These are phyloP conservation scores for Candida sojae DNA, from an alignment of 1,139 yeast genomes.

Conservation along the genomic window DNA sequence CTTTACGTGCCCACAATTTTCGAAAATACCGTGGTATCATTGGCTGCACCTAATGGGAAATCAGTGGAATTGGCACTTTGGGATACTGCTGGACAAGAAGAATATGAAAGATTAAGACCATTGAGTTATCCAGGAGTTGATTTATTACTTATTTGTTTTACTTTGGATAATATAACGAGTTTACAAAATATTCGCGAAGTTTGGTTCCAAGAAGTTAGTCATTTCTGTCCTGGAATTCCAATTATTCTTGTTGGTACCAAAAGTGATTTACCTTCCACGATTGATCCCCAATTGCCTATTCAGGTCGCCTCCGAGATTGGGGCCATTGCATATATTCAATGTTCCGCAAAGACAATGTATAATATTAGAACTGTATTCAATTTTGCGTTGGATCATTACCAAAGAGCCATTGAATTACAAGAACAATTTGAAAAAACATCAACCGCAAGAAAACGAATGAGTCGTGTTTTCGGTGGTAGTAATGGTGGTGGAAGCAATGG, in stretches of 20 bases:
- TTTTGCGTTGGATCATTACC: slow-evolving; percentile 44
- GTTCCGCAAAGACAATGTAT: slow-evolving; percentile 72
- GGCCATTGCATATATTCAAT: slow-evolving; percentile 77
- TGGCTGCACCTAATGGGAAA: slow-evolving; percentile 55
- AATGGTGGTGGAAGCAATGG: slow-evolving; percentile 10
- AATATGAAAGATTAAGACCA: slow-evolving; percentile 82
- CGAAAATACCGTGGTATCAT: slow-evolving; percentile 76
- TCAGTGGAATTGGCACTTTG: slow-evolving; percentile 71
- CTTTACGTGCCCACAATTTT: slow-evolving; percentile 88
- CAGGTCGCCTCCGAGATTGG: slow-evolving; percentile 65
- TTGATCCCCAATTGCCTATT: slow-evolving; percentile 52
- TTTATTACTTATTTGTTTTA: slow-evolving; percentile 71
- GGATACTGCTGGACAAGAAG: slow-evolving; percentile 97
- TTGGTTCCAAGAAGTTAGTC: slow-evolving; percentile 86
- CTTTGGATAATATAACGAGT: slow-evolving; percentile 64
- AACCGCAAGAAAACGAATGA: slow-evolving; percentile 33
- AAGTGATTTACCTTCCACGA: slow-evolving; percentile 54
- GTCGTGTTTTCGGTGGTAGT: slow-evolving; percentile 24
- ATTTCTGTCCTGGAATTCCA: slow-evolving; percentile 81
- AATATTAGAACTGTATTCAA: slow-evolving; percentile 72
- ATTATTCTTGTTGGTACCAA: slow-evolving; percentile 79
- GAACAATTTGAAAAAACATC: slow-evolving; percentile 41
- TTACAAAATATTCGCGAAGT: slow-evolving; percentile 73
- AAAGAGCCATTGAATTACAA: slow-evolving; percentile 33
- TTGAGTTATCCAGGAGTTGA: slow-evolving; percentile 83